A percentile compares a stretch with the other conserved stretches of the same genome.
These are phyloP conservation scores for Amanita jacksonii DNA, from an alignment of 768 basidiomycete species.

Conservation along the genomic window DNA sequence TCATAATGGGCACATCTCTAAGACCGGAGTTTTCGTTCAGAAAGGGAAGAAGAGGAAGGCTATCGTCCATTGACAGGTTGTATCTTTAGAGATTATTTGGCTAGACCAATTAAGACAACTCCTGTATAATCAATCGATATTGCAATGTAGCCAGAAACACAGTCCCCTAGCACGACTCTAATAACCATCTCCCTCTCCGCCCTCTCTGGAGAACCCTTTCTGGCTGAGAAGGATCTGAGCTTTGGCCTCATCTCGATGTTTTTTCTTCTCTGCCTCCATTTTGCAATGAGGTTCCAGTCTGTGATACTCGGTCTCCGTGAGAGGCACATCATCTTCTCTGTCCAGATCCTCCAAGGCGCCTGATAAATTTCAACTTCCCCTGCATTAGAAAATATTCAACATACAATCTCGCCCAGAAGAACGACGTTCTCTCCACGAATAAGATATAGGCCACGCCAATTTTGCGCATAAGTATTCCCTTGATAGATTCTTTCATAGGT, in stretches of 20 bases:
- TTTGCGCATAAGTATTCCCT: conserved; percentile 79
- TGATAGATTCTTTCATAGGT: conserved; percentile 94
- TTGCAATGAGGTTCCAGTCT: conserved; percentile 64
- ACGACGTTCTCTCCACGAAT: conserved; percentile 99
- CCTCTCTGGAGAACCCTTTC: conserved; percentile 90
- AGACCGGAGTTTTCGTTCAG: conserved; percentile 36
- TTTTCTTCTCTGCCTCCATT: conserved; percentile 63
- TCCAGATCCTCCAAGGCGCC: conserved; percentile 69
- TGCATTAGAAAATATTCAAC: conserved; percentile 21
- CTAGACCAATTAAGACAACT: background rate
- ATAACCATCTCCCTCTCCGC: conserved; percentile 95
- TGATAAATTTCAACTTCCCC: conserved; percentile 2
- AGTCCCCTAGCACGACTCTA: conserved; percentile 23
- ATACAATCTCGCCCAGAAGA: conserved; percentile 89
- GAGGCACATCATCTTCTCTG: conserved; percentile 78
- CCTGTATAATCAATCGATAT: conserved; percentile 8
- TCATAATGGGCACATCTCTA: conserved; percentile 38
- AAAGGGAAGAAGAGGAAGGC: conserved; percentile 51
- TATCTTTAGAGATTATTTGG: conserved; percentile 1
- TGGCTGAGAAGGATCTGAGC: conserved; percentile 75
- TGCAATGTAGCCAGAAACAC: conserved; percentile 1
- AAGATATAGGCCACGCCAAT: conserved; percentile 81
- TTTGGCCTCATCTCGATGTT: conserved; percentile 74
- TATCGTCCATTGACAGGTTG: conserved; percentile 21
- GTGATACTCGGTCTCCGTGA: conserved; percentile 65